phyloP scores from a whole-genome alignment of 768 basidiomycete genomes.

The Lactifluus piperatus region DNA sequence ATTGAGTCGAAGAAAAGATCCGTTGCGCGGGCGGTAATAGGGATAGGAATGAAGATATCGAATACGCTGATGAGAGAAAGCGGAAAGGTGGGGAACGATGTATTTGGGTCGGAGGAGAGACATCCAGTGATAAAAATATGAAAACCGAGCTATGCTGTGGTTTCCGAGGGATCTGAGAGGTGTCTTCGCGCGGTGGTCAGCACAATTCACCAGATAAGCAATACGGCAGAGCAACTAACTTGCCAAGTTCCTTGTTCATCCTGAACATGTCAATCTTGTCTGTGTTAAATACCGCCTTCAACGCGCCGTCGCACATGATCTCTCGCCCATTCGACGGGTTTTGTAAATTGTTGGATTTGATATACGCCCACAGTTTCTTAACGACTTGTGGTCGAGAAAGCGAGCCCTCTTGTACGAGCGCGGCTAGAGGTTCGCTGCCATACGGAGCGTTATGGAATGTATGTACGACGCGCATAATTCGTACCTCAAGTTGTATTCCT shows the following conservation, averaged over 20 bases:
- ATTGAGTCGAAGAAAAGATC: background rate
- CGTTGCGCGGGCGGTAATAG: constrained; percentile 5
- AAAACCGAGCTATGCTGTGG: constrained; percentile 11
- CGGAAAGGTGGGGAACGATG: background rate
- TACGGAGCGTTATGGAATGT: background rate
- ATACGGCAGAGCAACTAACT: constrained; percentile 35
- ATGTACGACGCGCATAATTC: constrained; percentile 14
- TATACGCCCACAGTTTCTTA: constrained; percentile 84
- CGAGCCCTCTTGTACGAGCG: constrained; percentile 54
- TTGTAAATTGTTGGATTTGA: constrained; percentile 73
- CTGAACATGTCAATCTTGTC: constrained; percentile 89
- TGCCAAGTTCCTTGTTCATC: constrained; percentile 87
- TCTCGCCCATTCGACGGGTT: constrained; percentile 78
- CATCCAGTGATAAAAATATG: background rate
- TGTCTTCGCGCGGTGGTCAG: constrained; percentile 11
- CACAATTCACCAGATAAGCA: background rate
- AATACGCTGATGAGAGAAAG: constrained; percentile 8
- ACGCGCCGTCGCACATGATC: constrained; percentile 70
- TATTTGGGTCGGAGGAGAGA: background rate
- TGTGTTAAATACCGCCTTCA: constrained; percentile 68
- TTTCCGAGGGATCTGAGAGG: constrained; percentile 15
- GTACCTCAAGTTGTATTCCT: constrained; percentile 69
- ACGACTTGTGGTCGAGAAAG: constrained; percentile 86
- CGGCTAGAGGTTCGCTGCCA: constrained; percentile 61
- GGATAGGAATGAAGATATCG: constrained; percentile 12